phyloP scores from a whole-genome alignment of 2,329 filamentous ascomycete species.

The Fusarium sp. region DNA sequence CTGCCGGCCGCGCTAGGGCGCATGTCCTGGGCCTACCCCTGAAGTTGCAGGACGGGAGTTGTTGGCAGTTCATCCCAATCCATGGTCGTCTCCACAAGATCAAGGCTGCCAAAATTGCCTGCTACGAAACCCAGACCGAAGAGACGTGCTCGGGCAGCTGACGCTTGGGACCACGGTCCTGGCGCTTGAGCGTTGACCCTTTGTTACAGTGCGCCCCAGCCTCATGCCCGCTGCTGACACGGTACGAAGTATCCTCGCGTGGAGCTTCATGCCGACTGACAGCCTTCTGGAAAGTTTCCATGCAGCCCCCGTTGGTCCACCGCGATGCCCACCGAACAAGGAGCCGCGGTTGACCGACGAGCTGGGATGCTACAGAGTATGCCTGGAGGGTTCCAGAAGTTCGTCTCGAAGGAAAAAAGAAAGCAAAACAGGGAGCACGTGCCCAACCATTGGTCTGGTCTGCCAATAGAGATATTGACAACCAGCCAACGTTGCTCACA shows the following conservation, averaged over 20 bases:
- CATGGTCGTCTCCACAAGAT: constrained; percentile 32
- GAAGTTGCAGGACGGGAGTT: constrained; percentile 42
- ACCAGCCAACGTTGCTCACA: background rate
- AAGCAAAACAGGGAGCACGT: background rate
- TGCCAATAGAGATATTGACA: background rate
- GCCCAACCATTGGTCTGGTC: background rate
- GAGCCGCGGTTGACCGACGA: constrained; percentile 27
- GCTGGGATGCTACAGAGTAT: constrained; percentile 7
- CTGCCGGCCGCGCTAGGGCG: constrained; percentile 30
- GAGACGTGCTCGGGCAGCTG: constrained; percentile 12
- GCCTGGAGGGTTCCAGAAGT: constrained; percentile 10
- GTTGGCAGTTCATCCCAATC: constrained; percentile 39
- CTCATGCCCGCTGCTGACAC: constrained; percentile 7
- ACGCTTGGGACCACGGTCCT: constrained; percentile 9
- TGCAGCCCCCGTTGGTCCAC: constrained; percentile 37
- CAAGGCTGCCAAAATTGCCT: constrained; percentile 32
- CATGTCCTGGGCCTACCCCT: constrained; percentile 30
- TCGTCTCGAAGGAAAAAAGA: constrained; percentile 10
- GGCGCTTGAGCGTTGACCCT: constrained; percentile 1
- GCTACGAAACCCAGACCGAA: constrained; percentile 30
- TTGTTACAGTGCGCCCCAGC: constrained; percentile 27
- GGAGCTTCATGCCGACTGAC: constrained; percentile 27
- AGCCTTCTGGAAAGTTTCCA: constrained; percentile 46
- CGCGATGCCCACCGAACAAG: constrained; percentile 29
- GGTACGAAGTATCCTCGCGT: constrained; percentile 21